Percentiles rank a stretch among this genome's conserved stretches.
phyloP scores from a whole-genome alignment of 805 yeast species.

The Lipomyces kockii region DNA sequence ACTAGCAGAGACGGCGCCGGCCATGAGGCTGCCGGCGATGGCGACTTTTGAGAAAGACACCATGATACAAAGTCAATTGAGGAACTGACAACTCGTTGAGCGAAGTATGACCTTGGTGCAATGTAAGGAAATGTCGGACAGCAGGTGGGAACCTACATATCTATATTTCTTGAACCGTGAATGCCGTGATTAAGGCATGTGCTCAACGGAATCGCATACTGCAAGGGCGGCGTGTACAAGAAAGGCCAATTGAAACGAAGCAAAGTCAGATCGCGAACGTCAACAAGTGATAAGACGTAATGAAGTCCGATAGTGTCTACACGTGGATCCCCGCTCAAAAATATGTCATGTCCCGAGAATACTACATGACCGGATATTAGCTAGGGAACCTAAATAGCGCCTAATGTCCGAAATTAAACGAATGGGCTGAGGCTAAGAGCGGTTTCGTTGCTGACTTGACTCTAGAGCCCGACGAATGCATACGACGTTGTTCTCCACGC shows the following conservation, averaged over 20 bases:
- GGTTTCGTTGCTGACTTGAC: neutral
- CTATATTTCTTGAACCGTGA: too few species aligned
- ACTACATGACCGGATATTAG: too few species aligned
- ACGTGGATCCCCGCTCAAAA: neutral
- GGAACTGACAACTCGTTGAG: neutral
- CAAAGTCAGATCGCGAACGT: too few species aligned
- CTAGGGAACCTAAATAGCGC: neutral
- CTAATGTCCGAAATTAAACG: neutral
- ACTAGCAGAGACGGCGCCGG: slow-evolving; percentile 5
- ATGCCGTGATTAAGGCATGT: too few species aligned
- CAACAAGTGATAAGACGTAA: too few species aligned
- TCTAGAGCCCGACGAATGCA: neutral
- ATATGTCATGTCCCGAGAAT: neutral
- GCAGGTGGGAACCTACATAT: neutral
- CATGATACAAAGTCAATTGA: neutral
- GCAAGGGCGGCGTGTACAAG: too few species aligned
- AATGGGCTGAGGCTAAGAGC: neutral
- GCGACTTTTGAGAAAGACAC: neutral
- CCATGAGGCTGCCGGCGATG: neutral
- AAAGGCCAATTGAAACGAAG: too few species aligned
- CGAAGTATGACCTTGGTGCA: neutral
- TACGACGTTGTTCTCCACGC: neutral
- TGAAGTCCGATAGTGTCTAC: neutral
- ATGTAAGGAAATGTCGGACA: neutral
- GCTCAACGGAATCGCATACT: too few species aligned